Conservation (phyloP, 768 basidiomycete genomes). For the Butyriboletus loyo region DNA sequence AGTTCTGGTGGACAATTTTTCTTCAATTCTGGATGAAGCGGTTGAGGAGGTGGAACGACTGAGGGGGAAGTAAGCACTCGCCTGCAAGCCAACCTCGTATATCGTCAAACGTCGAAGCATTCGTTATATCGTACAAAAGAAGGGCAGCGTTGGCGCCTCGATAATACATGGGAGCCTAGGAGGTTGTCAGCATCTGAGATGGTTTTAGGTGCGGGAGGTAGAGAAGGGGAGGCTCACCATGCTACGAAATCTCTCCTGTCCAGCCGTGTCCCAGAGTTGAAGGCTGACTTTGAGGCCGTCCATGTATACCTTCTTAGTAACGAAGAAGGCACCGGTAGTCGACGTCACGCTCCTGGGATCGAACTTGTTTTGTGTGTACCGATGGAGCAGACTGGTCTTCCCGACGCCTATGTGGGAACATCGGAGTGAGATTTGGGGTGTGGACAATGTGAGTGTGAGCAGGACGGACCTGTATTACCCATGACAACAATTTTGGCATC, state of each 20-base stretch:
- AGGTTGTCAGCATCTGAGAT: slow-evolving; percentile 14
- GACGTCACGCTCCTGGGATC: slow-evolving; percentile 85
- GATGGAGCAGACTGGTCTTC: slow-evolving; percentile 86
- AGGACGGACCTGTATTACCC: slow-evolving; percentile 65
- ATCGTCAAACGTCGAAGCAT: slow-evolving; percentile 83
- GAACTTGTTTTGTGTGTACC: slow-evolving; percentile 90
- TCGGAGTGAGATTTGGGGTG: slow-evolving; percentile 17
- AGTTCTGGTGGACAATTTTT: slow-evolving; percentile 86
- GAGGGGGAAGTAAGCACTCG: slow-evolving; percentile 29
- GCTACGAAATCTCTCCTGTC: slow-evolving; percentile 88
- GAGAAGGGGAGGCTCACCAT: slow-evolving; percentile 53
- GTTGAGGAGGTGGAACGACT: background rate
- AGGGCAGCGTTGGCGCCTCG: slow-evolving; percentile 93
- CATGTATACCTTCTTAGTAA: slow-evolving; percentile 86
- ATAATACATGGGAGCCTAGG: slow-evolving; percentile 93
- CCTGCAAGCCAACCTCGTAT: slow-evolving; percentile 91
- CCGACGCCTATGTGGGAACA: slow-evolving; percentile 63
- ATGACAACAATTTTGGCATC: slow-evolving; percentile 96
- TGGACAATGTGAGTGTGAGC: slow-evolving; percentile 10
- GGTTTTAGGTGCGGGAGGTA: slow-evolving; percentile 7
- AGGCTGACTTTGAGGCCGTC: slow-evolving; percentile 83
- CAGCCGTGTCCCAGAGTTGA: slow-evolving; percentile 92
- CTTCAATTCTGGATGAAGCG: slow-evolving; percentile 63
- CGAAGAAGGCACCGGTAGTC: slow-evolving; percentile 91
- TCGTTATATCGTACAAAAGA: slow-evolving; percentile 93